Base-by-base conservation (phyloP, 768 basidiomycete genomes). In the Suillus weaverae region DNA sequence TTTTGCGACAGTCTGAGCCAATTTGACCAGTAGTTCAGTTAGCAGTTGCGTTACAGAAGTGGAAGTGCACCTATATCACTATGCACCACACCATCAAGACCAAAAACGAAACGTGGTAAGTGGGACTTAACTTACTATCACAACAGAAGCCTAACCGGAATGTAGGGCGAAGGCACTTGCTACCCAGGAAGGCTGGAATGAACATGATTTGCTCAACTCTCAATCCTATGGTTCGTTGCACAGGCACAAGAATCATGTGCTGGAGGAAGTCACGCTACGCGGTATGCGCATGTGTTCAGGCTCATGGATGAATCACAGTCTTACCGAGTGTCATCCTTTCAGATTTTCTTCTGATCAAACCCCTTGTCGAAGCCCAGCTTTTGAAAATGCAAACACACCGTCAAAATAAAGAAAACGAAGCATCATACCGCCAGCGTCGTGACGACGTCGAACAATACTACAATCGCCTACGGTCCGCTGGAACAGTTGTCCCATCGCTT, bases 371-470 rank as follows among this genome's bases (percentile, higher is more conserved):
- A 43, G 69, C 66, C 0, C 75, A 82, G 57, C 73, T 80, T 9
- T 41, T 72, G 14, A 55, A 62, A 1, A 63, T 74, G 51, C 68
- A 66, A 60, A 76, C 72, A 33, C 72, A 63, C 2, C 75, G 68
- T 5, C 56, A 66, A 32, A 74, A 75, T 26, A 74, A 75, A 30
- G 65, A 69, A 22, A 72, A 72, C 1, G 78, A 79, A 62, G 62
- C 33, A 1, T 63, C 66, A 3, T 75, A 77, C 61, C 63, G 64
- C 63, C 62, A 68, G 53, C 71, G 71, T 46, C 70, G 80, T 35
- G 60, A 69, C 8, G 79, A 78, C 41, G 73, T 87, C 13, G 78
- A 76, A 61, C 73, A 74, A 55, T 75, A 84, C 61, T 83, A 88
- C 63, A 74, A 83, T 53, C 74, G 78, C 53, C 78, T 89, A 36